Evolutionary conservation across 352 stramenopile genomes (phyloP).

Genomic region (Pythium sp.): DNA sequence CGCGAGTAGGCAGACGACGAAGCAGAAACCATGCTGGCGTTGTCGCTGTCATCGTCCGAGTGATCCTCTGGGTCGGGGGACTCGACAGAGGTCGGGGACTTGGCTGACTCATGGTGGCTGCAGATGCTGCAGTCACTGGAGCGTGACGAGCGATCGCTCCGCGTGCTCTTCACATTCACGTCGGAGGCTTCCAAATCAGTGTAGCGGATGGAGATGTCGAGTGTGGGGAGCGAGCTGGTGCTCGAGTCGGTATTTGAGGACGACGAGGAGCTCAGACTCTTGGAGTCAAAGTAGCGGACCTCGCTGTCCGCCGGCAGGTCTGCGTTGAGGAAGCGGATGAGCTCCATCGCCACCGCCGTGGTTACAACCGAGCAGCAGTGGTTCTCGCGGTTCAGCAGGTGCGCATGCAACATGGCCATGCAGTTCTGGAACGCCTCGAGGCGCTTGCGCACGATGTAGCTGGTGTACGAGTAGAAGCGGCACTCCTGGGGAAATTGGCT

Average conservation of each 20-base stretch:
- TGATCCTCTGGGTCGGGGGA: background rate
- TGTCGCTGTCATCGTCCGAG: background rate
- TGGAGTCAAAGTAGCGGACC: background rate
- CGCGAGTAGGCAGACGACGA: background rate
- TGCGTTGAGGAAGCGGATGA: conserved; percentile 36
- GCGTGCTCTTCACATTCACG: background rate
- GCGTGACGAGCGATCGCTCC: background rate
- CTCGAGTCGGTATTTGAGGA: background rate
- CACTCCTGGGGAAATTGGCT: conserved; percentile 36
- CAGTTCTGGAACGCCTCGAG: conserved; percentile 32
- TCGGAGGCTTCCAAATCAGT: background rate
- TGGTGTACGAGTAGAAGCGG: conserved; percentile 20
- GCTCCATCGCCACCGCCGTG: conserved; percentile 23
- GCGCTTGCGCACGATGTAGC: conserved; percentile 27
- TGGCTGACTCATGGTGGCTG: background rate
- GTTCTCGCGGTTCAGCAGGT: conserved; percentile 39
- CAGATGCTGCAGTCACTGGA: conserved; percentile 7
- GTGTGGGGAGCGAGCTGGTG: background rate
- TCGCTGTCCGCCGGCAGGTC: conserved; percentile 25
- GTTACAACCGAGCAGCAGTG: conserved; percentile 34
- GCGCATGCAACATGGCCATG: conserved; percentile 35
- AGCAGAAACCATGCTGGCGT: background rate
- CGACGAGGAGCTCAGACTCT: background rate
- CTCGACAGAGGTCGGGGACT: background rate
- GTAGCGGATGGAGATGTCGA: conserved; percentile 3